Base-by-base conservation (phyloP, 768 basidiomycete species). In the Trichaptum fuscoviolaceum region DNA sequence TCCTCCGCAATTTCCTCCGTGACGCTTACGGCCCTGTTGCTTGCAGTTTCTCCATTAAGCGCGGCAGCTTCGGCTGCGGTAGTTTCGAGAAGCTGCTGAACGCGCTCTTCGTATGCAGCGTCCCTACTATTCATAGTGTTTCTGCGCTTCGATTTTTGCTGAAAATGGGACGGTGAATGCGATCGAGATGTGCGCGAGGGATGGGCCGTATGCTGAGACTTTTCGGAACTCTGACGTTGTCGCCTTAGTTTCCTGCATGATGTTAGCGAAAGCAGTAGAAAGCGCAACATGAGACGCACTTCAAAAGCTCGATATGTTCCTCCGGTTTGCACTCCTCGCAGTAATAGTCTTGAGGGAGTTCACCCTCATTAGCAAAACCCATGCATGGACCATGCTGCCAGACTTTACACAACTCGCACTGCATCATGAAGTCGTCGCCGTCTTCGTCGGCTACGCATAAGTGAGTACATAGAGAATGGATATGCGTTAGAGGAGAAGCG, bases 331-430 rank as follows among this genome's bases (percentile, higher is more conserved):
- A 99, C 69, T 86, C 80, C 77, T 99, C 97, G 78, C 97, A 99
- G 71, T 89, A 95, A 77, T 99, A 99, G 76, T 94, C 86, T 74
- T 85, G 83, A 73, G 85, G 87, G 58, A 91, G 83, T 71, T 86
- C 83, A 71, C 87, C 87, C 73, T 91, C 88, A 35, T 86, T 85
- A 70, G 92, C 88, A 76, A 92, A 92, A 57, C 95, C 96, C 87
- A 99, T 94, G 79, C 97, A 99, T 10, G 89, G 83, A 2, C 95
- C 95, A 75, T 99, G 96, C 78, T 99, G 96, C 96, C 96, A 99
- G 65, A 93, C 93, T 73, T 95, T 92, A 81, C 96, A 99, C 58
- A 83, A 89, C 79, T 99, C 96, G 79, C 96, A 99, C 76, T 95
- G 92, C 63, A 98, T 94, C 93, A 98, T 97, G 80, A 96, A 93